Evolutionary conservation across 768 basidiomycete genomes (phyloP), one percentile per base, ranked within the genome.

Genomic region (Phaffia tasmanica): DNA sequence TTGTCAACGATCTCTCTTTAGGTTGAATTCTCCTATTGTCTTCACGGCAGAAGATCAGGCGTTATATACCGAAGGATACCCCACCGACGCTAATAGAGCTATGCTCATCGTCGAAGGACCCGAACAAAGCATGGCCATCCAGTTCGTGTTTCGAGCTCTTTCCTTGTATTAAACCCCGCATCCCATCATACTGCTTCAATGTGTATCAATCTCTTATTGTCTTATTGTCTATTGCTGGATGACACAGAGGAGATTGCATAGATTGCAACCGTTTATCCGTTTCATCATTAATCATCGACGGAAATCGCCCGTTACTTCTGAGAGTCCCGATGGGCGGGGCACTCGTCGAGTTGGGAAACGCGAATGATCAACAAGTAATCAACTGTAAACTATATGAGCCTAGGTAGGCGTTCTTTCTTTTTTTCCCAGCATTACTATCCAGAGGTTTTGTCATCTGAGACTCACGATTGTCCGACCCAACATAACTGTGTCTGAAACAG

Each of bases 321-420:
- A 70, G 76, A 5, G 70, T 77, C 46, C 72, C 72, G 25, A 63
- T 69, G 53, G 75, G 76, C 8, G 74, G 70, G 9, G 76, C 75
- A 1, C 65, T 77, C 42, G 64, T 77, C 15, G 75, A 76, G 63
- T 59, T 75, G 61, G 76, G 76, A 0, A 77, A 77, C 69, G 72
- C 72, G 7, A 72, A 76, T 30, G 65, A 65, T 1, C 76, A 77
- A 69, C 56, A 69, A 6, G 72, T 77, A 14, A 63, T 69, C 59
- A 73, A 75, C 60, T 77, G 76, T 64, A 72, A 72, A 61, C 69
- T 77, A 56, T 75, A 74, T 62, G 76, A 77, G 63, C 76, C 76
- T 25, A 72, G 76, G 76, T 76, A 42, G 4, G 51, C 60, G 72
- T 71, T 15, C 23, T 19, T n/a, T 18, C 14, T 14, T 27, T 29